These are phyloP conservation scores for Cyphellophora attinorum DNA, from an alignment of 2,329 filamentous ascomycete species.

Conservation along the genomic window DNA sequence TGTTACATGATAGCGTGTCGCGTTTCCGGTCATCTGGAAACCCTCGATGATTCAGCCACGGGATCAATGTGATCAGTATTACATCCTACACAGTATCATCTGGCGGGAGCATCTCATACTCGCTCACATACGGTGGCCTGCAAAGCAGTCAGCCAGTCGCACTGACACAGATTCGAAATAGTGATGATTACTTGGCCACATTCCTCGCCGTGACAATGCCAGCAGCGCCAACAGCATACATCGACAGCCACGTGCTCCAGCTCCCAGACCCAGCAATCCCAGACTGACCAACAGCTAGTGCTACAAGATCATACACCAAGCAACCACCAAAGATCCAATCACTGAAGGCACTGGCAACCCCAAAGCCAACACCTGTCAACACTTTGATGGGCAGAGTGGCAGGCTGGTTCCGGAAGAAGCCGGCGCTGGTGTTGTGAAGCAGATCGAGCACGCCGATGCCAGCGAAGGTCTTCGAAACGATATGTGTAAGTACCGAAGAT, in stretches of 20 bases:
- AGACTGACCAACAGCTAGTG: slow-evolving; percentile 46
- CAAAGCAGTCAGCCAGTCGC: neutral
- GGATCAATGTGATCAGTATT: no score
- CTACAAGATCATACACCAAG: slow-evolving; percentile 49
- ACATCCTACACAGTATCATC: neutral
- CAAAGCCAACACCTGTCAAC: slow-evolving; percentile 46
- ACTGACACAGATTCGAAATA: no score
- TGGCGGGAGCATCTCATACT: neutral
- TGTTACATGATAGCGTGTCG: no score
- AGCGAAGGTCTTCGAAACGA: slow-evolving; percentile 51
- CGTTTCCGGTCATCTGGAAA: no score
- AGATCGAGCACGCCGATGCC: slow-evolving; percentile 52
- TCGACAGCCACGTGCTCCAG: slow-evolving; percentile 43
- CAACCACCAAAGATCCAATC: slow-evolving; percentile 55
- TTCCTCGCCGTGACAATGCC: slow-evolving; percentile 46
- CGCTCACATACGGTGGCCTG: neutral
- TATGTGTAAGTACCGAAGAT: slow-evolving; percentile 46
- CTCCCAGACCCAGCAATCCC: no score
- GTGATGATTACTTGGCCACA: slow-evolving; percentile 40
- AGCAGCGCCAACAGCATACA: slow-evolving; percentile 42
- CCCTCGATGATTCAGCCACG: no score
- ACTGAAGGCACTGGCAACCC: slow-evolving; percentile 36
- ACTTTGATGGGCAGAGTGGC: slow-evolving; percentile 40
- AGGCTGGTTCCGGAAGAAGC: slow-evolving; percentile 42
- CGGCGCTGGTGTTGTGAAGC: slow-evolving; percentile 48